These are phyloP conservation scores for Platanthera guangdongensis DNA, from an alignment of 106 monocot species.

Conservation along the genomic window DNA sequence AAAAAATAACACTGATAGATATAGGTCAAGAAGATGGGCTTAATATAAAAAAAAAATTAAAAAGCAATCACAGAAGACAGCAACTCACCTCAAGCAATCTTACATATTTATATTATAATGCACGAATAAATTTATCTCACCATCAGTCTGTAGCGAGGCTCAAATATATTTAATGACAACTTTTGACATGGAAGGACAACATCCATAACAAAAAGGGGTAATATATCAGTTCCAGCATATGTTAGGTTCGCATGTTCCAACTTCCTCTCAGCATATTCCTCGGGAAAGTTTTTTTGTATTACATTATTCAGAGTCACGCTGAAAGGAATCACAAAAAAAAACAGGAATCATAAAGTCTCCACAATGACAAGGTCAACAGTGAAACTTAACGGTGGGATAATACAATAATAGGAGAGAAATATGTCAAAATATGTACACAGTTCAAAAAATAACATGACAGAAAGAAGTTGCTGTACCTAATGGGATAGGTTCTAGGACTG, in stretches of 20 bases:
- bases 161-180: conserved; percentile 92
- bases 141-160: conserved; percentile 98
- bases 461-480: conserved; percentile 48
- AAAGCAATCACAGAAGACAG: conserved; percentile 3
- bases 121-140: conserved; percentile 26
- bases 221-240: conserved; percentile 48
- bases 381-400: conserved; percentile 5
- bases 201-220: conserved; percentile 99
- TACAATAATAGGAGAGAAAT: neutral
- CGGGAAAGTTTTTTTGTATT: conserved; percentile 76
- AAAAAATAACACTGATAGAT: neutral
- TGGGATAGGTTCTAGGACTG: conserved; percentile 79
- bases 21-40: neutral
- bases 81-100: neutral
- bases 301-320: conserved; percentile 96
- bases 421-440: neutral
- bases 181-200: conserved; percentile 93
- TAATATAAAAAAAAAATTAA: neutral
- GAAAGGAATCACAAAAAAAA: conserved; percentile 24
- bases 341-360: conserved; percentile 20
- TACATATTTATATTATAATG: neutral
- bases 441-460: neutral
- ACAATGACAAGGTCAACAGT: neutral
- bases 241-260: conserved; percentile 65
- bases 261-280: conserved; percentile 83